Evolutionary conservation across 495 filamentous ascomycete genomes (phyloP).

Genomic region (Astrothelium macrocarpum): DNA sequence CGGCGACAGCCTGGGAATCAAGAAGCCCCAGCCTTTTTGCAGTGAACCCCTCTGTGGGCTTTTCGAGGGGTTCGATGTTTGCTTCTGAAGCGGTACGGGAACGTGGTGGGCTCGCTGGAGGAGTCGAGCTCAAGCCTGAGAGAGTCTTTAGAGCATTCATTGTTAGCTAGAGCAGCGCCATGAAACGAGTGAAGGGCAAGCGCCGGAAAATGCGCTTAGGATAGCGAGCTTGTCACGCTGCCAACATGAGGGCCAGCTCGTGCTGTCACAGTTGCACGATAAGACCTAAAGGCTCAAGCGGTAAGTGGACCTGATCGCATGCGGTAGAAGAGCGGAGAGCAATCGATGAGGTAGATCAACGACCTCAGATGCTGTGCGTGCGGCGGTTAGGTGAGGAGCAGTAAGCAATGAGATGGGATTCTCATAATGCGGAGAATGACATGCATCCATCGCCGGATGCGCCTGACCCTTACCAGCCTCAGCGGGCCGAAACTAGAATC

Average conservation of each 20-base stretch:
- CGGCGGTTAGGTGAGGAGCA: background rate
- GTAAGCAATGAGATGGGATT: background rate
- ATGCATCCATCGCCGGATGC: background rate
- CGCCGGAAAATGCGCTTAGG: background rate
- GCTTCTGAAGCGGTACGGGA: conserved; percentile 21
- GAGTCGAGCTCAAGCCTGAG: conserved; percentile 62
- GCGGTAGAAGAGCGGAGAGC: background rate
- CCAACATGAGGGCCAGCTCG: background rate
- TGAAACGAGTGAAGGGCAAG: conserved; percentile 21
- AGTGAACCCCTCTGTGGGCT: conserved; percentile 11
- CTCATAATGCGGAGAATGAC: background rate
- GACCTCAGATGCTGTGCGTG: background rate
- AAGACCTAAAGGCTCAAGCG: background rate
- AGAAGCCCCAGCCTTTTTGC: background rate
- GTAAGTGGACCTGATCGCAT: background rate
- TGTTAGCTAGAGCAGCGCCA: conserved; percentile 45
- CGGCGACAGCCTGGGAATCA: conserved; percentile 10
- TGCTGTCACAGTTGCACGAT: background rate
- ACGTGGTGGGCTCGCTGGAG: conserved; percentile 31
- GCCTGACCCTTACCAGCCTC: background rate
- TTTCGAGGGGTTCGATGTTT: conserved; percentile 12
- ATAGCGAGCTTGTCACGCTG: background rate
- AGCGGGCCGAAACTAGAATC: background rate
- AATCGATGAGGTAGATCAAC: background rate
- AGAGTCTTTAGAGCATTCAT: conserved; percentile 99